phyloP scores from a whole-genome alignment of 192 early-diverging fungal genomes.

The Lobosporangium transversale region DNA sequence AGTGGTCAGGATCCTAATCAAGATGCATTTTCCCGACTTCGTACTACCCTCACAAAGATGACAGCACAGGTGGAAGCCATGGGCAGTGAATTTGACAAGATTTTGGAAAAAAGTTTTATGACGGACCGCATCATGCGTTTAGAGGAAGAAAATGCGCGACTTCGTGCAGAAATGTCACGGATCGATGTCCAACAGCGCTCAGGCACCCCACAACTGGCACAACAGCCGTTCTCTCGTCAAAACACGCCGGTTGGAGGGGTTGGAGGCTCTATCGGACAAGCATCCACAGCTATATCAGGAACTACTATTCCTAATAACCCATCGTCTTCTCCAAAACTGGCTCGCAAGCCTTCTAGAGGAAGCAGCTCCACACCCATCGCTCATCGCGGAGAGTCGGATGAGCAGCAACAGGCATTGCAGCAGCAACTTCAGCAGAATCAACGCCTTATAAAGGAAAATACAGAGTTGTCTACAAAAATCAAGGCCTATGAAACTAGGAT shows the following conservation, averaged over 20 bases:
- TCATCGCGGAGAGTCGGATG: constrained; percentile 23
- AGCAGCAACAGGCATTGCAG: constrained; percentile 35
- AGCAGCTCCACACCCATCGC: neutral
- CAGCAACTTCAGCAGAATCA: constrained; percentile 43
- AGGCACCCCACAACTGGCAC: constrained; percentile 36
- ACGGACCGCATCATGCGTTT: constrained; percentile 32
- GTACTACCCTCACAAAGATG: constrained; percentile 45
- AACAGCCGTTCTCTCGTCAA: constrained; percentile 20
- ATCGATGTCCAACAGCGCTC: constrained; percentile 42
- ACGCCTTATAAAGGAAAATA: constrained; percentile 33
- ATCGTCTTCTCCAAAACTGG: constrained; percentile 31
- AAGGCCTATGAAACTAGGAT: constrained; percentile 57
- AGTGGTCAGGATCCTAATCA: constrained; percentile 30
- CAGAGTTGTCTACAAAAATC: constrained; percentile 29
- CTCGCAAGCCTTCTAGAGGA: constrained; percentile 40
- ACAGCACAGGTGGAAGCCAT: constrained; percentile 58
- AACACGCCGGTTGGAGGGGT: constrained; percentile 14
- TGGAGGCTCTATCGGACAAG: constrained; percentile 13
- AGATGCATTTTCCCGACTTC: constrained; percentile 41
- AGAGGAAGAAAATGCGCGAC: constrained; percentile 43
- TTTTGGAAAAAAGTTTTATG: constrained; percentile 55
- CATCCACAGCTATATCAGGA: constrained; percentile 8
- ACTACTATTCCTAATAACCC: constrained; percentile 9
- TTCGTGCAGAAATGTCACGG: constrained; percentile 40
- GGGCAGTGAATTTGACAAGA: constrained; percentile 53